These are phyloP conservation scores for Prunus mongolica DNA, from an alignment of 306 rosid species.

Conservation along the genomic window DNA sequence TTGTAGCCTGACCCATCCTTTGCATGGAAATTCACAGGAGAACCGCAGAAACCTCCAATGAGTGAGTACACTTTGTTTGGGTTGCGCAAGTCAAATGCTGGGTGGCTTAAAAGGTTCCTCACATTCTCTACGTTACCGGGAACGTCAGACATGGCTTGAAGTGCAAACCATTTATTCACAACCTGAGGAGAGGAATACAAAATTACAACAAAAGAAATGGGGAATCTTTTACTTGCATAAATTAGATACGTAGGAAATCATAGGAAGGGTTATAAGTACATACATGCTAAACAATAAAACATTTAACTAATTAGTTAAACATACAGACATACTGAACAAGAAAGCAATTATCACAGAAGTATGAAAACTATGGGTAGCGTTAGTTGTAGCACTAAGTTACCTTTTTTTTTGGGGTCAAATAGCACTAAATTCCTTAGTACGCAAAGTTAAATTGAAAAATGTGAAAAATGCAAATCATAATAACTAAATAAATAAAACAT, in stretches of 20 bases:
- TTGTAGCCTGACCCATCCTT: slow-evolving; percentile 93
- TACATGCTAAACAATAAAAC: background rate
- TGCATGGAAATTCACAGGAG: slow-evolving; percentile 85
- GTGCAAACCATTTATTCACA: slow-evolving; percentile 95
- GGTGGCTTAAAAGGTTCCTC: slow-evolving; percentile 66
- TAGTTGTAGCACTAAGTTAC: background rate
- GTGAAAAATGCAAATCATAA: background rate
- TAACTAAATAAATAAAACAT: background rate
- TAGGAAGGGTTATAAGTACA: background rate
- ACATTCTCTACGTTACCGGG: slow-evolving; percentile 86
- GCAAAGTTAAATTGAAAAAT: background rate
- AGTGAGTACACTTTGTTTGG: slow-evolving; percentile 98
- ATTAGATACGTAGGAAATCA: background rate
- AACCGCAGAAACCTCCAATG: slow-evolving; percentile 90
- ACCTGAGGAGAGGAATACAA: slow-evolving; percentile 44
- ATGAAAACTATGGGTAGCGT: background rate
- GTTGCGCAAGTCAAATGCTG: slow-evolving; percentile 84
- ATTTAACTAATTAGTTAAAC: background rate
- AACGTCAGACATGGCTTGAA: slow-evolving; percentile 86
- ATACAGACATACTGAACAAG: background rate
- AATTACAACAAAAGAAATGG: background rate
- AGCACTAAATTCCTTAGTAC: background rate
- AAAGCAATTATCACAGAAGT: background rate
- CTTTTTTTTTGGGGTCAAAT: background rate
- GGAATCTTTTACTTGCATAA: background rate